These are phyloP conservation scores for Sclerotinia subarctica DNA, from an alignment of 2,329 filamentous ascomycete genomes.

Conservation along the genomic window DNA sequence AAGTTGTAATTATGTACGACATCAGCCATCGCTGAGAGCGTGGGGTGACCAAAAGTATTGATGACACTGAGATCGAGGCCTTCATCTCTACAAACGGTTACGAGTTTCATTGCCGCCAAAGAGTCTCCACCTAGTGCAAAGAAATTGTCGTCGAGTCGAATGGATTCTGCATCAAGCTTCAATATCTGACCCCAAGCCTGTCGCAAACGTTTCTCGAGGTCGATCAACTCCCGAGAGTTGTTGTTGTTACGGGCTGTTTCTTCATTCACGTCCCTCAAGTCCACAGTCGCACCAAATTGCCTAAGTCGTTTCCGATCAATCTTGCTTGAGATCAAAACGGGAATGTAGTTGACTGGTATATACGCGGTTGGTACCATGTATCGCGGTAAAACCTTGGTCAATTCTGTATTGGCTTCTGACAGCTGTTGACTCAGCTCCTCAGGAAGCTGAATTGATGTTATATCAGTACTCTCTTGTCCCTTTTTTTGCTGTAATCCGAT, in stretches of 20 bases:
- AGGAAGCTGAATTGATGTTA: constrained; percentile 7
- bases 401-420: constrained; percentile 20
- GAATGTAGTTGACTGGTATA: constrained; percentile 36
- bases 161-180: constrained; percentile 24
- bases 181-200: constrained; percentile 26
- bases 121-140: constrained; percentile 41
- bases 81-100: constrained; percentile 39
- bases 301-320: constrained; percentile 41
- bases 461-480: not conserved
- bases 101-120: constrained; percentile 44
- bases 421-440: constrained; percentile 10
- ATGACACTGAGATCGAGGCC: constrained; percentile 43
- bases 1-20: constrained; percentile 26
- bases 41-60: constrained; percentile 45
- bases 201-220: constrained; percentile 23
- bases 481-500: constrained; percentile 5
- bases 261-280: constrained; percentile 6
- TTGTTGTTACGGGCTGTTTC: not conserved
- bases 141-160: constrained; percentile 40
- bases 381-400: constrained; percentile 38
- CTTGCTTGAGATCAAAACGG: constrained; percentile 38
- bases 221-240: not conserved
- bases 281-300: constrained; percentile 18
- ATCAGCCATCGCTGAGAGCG: constrained; percentile 46
- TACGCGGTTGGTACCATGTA: constrained; percentile 41